phyloP scores from a whole-genome alignment of 352 stramenopile genomes.

The Phytophthora macrochlamydospora region DNA sequence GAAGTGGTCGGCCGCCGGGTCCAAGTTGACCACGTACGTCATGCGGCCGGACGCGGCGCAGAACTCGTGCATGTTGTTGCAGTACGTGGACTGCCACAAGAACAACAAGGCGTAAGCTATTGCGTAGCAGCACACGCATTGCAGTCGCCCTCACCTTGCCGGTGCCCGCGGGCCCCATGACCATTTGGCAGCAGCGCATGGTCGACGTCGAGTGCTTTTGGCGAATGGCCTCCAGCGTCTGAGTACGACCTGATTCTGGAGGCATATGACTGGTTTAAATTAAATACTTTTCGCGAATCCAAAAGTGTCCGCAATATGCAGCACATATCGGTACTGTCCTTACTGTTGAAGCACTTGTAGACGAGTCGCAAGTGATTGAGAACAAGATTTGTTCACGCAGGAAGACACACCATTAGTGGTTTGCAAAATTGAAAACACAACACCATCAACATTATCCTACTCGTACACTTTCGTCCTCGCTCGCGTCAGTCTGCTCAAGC shows the following conservation, averaged over 20 bases:
- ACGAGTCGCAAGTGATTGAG: neutral
- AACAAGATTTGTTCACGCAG: neutral
- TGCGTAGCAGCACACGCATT: neutral
- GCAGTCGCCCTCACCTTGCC: conserved; percentile 72
- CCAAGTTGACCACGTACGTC: conserved; percentile 97
- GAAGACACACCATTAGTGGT: too few relatives aligned
- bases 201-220: conserved; percentile 5
- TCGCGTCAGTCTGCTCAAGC: conserved; percentile 8
- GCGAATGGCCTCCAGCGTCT: neutral
- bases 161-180: conserved; percentile 91
- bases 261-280: neutral
- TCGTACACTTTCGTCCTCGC: conserved; percentile 10
- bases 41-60: conserved; percentile 81
- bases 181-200: conserved; percentile 91
- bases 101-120: conserved; percentile 12
- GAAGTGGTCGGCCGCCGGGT: conserved; percentile 93
- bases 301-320: neutral
- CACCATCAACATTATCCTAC: neutral
- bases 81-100: conserved; percentile 87
- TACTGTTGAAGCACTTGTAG: neutral
- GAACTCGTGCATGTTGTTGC: conserved; percentile 94
- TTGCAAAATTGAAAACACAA: too few relatives aligned
- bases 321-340: too few relatives aligned
- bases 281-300: neutral
- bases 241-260: too few relatives aligned